A percentile compares a stretch with the other conserved stretches of the same genome.
Conservation (phyloP, 1,284 basidiomycete species). For the Paramarasmius palmivorus region DNA sequence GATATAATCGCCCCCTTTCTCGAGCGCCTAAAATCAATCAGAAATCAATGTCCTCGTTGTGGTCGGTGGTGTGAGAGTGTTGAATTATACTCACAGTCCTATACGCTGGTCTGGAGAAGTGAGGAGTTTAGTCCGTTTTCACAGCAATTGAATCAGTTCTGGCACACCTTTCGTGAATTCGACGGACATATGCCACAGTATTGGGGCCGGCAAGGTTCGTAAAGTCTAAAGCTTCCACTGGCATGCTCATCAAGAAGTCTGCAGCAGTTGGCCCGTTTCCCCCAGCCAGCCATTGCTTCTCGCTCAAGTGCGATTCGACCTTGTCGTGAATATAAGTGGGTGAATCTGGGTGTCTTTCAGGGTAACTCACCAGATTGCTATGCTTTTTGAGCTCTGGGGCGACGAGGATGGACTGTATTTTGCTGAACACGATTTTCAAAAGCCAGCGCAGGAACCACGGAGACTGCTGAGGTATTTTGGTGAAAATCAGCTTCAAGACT, state of each 20-base stretch:
- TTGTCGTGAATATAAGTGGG: background rate
- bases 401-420: constrained; percentile 26
- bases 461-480: constrained; percentile 29
- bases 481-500: constrained; percentile 33
- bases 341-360: background rate
- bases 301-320: constrained; percentile 10
- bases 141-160: background rate
- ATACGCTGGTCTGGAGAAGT: constrained; percentile 9
- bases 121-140: background rate
- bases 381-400: constrained; percentile 33
- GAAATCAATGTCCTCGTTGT: too few relatives aligned
- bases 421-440: constrained; percentile 28
- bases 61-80: too few relatives aligned
- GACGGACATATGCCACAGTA: constrained; percentile 8
- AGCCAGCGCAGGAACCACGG: constrained; percentile 39
- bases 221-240: background rate
- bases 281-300: constrained; percentile 11
- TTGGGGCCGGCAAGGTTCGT: constrained; percentile 1
- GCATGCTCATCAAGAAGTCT: constrained; percentile 11
- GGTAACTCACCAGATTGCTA: constrained; percentile 27
- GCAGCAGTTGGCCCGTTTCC: constrained; percentile 9
- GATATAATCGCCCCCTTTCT: constrained; percentile 11
- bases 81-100: constrained; percentile 5
- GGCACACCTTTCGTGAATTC: constrained; percentile 9
- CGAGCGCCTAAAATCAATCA: constrained; percentile 6